These are phyloP conservation scores for Collybia nuda DNA, from an alignment of 768 basidiomycete species.

Conservation along the genomic window DNA sequence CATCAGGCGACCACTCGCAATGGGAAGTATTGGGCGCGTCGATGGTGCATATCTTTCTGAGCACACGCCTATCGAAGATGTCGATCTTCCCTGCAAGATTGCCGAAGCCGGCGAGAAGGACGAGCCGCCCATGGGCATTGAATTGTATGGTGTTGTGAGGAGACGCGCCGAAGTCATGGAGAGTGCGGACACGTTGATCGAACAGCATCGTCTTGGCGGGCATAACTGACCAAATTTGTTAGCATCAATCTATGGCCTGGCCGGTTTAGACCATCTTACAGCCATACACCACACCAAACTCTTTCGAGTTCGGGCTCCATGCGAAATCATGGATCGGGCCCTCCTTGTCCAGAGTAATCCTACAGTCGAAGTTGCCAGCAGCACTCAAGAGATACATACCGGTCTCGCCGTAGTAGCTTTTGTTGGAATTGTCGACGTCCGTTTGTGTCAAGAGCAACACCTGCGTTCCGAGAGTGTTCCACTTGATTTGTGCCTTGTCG, in stretches of 20 bases:
- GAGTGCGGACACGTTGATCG: slow-evolving; percentile 82
- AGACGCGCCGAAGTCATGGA: slow-evolving; percentile 88
- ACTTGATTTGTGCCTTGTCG: slow-evolving; percentile 90
- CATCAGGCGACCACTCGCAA: slow-evolving; percentile 96
- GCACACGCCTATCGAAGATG: slow-evolving; percentile 84
- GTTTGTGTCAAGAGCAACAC: slow-evolving; percentile 91
- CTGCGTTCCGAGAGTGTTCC: slow-evolving; percentile 93
- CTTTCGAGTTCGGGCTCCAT: slow-evolving; percentile 96
- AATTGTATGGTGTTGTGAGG: slow-evolving; percentile 93
- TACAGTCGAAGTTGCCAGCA: slow-evolving; percentile 91
- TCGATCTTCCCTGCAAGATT: slow-evolving; percentile 95
- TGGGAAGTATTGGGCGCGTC: slow-evolving; percentile 92
- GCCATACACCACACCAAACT: slow-evolving; percentile 95
- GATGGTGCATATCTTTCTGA: slow-evolving; percentile 76
- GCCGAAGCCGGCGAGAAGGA: slow-evolving; percentile 93
- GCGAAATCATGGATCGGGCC: slow-evolving; percentile 96
- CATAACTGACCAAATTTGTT: slow-evolving; percentile 61
- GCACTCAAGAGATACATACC: slow-evolving; percentile 91
- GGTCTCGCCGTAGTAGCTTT: slow-evolving; percentile 98
- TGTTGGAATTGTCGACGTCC: slow-evolving; percentile 95
- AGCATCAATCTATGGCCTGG: neutral
- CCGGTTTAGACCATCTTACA: slow-evolving; percentile 55
- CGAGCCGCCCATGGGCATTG: slow-evolving; percentile 89
- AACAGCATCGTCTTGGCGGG: slow-evolving; percentile 92
- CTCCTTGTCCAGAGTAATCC: slow-evolving; percentile 89